phyloP scores from a whole-genome alignment of 148 eudicot genomes.

The Fagopyrum homotropicum region DNA sequence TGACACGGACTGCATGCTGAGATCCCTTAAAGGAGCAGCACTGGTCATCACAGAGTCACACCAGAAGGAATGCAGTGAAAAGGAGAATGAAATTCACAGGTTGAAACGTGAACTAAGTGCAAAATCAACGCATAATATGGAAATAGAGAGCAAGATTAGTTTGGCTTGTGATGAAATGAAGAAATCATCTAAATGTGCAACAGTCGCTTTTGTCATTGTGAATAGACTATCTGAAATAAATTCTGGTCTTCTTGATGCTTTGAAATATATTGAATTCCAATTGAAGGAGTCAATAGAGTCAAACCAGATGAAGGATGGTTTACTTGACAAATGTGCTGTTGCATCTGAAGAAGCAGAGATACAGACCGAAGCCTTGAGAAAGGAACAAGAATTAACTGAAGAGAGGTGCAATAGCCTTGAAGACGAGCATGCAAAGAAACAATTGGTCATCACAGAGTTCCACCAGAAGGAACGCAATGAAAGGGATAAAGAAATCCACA shows the following conservation, averaged over 20 bases:
- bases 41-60: conserved; percentile 68
- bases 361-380: conserved; percentile 29
- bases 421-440: conserved; percentile 56
- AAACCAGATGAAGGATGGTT: conserved; percentile 27
- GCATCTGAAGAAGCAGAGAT: conserved; percentile 32
- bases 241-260: conserved; percentile 25
- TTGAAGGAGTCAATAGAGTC: conserved; percentile 26
- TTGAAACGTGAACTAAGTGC: conserved; percentile 41
- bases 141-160: conserved; percentile 34
- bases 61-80: conserved; percentile 57
- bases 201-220: conserved; percentile 62
- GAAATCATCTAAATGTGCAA: conserved; percentile 44
- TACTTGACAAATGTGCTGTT: conserved; percentile 27
- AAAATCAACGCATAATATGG: conserved; percentile 22
- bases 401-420: conserved; percentile 24
- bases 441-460: conserved; percentile 56
- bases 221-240: conserved; percentile 54
- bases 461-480: conserved; percentile 63
- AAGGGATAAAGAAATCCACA: conserved; percentile 49
- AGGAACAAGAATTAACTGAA: conserved; percentile 24
- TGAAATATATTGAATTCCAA: conserved; percentile 30
- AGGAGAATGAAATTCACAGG: conserved; percentile 45
- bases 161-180: conserved; percentile 32
- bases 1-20: conserved; percentile 69
- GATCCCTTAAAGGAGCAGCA: conserved; percentile 86